These are phyloP conservation scores for Citrus trifoliata DNA, from an alignment of 345 rosid species.

Conservation along the genomic window DNA sequence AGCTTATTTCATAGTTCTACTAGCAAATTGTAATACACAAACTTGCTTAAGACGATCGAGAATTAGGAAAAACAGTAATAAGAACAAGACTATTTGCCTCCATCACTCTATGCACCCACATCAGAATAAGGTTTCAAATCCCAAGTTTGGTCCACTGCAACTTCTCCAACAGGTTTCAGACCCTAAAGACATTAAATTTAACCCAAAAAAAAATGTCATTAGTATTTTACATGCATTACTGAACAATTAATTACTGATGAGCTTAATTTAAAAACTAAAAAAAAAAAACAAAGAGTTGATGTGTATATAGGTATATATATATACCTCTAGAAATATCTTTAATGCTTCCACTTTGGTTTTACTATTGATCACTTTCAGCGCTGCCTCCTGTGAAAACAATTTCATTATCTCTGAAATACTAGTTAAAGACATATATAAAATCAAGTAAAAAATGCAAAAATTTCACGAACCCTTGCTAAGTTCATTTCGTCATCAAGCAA, in stretches of 20 bases:
- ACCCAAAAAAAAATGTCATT: too few relatives aligned
- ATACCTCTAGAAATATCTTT: constrained; percentile 21
- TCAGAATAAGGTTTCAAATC: neutral
- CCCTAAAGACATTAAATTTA: neutral
- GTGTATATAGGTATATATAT: too few relatives aligned
- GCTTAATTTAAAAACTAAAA: too few relatives aligned
- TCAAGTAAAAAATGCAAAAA: neutral
- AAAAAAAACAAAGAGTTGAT: too few relatives aligned
- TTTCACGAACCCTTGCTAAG: constrained; percentile 12
- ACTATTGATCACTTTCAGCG: constrained; percentile 15
- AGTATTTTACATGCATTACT: too few relatives aligned
- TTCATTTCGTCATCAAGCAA: constrained; percentile 7
- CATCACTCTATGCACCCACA: neutral
- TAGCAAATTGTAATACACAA: too few relatives aligned
- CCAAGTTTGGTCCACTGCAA: neutral
- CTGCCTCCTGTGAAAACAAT: constrained; percentile 13
- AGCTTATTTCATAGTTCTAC: too few relatives aligned
- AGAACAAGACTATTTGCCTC: too few relatives aligned
- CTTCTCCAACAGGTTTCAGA: neutral
- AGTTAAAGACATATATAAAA: neutral
- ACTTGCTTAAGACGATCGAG: too few relatives aligned
- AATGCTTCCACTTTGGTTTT: constrained; percentile 15
- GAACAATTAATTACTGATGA: too few relatives aligned
- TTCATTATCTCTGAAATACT: neutral
- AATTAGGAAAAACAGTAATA: too few relatives aligned